Conservation (phyloP, 208 protist genomes). For the Leptomonas seymouri region DNA sequence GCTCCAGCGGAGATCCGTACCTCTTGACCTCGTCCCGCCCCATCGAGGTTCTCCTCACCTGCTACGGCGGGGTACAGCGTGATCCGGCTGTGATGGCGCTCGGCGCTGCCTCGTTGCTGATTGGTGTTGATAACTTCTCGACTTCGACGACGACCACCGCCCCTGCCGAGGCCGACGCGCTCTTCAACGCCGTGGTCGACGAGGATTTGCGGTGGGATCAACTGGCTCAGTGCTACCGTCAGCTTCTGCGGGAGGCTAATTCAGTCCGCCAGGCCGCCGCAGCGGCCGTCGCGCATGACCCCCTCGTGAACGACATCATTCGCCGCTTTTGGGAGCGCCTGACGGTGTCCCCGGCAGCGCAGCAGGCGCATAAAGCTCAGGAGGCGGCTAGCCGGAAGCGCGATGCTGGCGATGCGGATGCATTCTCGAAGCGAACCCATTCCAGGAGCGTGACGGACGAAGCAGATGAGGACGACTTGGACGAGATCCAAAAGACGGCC, state of each 20-base stretch:
- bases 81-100: slow-evolving; percentile 21
- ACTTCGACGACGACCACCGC: slow-evolving; percentile 8
- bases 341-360: slow-evolving; percentile 64
- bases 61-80: slow-evolving; percentile 30
- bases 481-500: slow-evolving; percentile 19
- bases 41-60: slow-evolving; percentile 32
- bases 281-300: slow-evolving; percentile 38
- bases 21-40: slow-evolving; percentile 30
- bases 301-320: slow-evolving; percentile 74
- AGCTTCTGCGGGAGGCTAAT: slow-evolving; percentile 50
- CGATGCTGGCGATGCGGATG: slow-evolving; percentile 23
- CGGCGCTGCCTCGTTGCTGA: slow-evolving; percentile 18
- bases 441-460: neutral
- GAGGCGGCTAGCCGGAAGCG: slow-evolving; percentile 22
- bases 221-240: slow-evolving; percentile 65
- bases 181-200: slow-evolving; percentile 40
- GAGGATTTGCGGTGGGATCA: slow-evolving; percentile 69
- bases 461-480: slow-evolving; percentile 33
- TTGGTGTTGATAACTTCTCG: slow-evolving; percentile 14
- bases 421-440: slow-evolving; percentile 8
- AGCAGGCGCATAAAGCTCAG: slow-evolving; percentile 32
- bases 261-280: slow-evolving; percentile 29
- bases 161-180: slow-evolving; percentile 39
- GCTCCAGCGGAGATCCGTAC: slow-evolving; percentile 26
- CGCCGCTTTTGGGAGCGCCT: slow-evolving; percentile 82